A percentile compares a stretch with the other conserved stretches of the same genome.
These are phyloP conservation scores for Mycena venus DNA, from an alignment of 768 basidiomycete species.

Conservation along the genomic window DNA sequence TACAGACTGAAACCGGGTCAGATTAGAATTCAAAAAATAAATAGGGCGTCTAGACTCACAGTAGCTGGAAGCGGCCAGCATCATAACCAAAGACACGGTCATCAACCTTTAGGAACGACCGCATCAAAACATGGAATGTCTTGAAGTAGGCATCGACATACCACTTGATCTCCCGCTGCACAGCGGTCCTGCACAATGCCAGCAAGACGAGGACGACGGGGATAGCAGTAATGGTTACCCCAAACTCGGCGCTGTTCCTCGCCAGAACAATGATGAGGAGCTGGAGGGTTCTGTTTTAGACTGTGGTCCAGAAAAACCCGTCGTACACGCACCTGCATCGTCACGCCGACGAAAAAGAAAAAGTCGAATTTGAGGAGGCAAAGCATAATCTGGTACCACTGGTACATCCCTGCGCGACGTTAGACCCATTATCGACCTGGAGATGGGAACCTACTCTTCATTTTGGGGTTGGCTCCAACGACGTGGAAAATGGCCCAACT, in stretches of 20 bases:
- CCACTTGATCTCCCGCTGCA: conserved; percentile 87
- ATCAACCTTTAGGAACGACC: conserved; percentile 67
- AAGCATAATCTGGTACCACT: conserved; percentile 89
- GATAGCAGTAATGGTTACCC: conserved; percentile 85
- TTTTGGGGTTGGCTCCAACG: conserved; percentile 86
- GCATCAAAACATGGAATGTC: conserved; percentile 1
- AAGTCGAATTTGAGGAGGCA: conserved; percentile 93
- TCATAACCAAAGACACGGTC: conserved; percentile 77
- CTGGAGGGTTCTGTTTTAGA: conserved; percentile 49
- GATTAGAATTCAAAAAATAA: not conserved
- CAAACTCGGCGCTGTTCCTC: conserved; percentile 79
- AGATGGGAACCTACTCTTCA: conserved; percentile 72
- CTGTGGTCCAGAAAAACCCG: not conserved
- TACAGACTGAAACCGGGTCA: conserved; percentile 51
- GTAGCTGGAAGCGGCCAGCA: conserved; percentile 83
- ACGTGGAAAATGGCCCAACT: conserved; percentile 95
- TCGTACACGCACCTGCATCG: conserved; percentile 75
- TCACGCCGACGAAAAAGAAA: conserved; percentile 89
- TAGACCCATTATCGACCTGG: not conserved
- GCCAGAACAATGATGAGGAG: conserved; percentile 84
- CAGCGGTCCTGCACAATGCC: conserved; percentile 74
- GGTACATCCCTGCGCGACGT: conserved; percentile 79
- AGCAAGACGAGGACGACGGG: conserved; percentile 82
- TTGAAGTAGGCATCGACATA: conserved; percentile 46
- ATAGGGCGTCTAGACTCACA: conserved; percentile 63